Base-by-base conservation (phyloP, 1,139 yeast genomes). In the Zygosaccharomyces pseudobailii region DNA sequence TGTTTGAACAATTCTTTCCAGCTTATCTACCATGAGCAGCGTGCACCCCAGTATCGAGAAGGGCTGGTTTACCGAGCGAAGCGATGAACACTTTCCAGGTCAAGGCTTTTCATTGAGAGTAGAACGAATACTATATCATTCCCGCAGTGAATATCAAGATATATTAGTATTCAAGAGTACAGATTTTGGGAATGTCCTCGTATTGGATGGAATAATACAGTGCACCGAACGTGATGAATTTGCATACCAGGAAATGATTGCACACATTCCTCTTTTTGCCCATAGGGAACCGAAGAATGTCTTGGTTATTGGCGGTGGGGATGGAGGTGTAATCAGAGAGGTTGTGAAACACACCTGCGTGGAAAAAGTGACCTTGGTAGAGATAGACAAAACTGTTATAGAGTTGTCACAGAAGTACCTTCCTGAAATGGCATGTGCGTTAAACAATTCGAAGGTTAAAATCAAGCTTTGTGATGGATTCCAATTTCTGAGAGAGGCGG, bases 141-240 rank as follows among this genome's bases (percentile, higher is more conserved):
- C 82, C 59, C 76, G 80, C 66, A 86, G 96, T 52, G 78, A 82
- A 69, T 89, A 84, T 70, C 97, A 89, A 71, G 95, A 87, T 62
- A 86, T 89, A 21, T 73, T 89, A 52, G 95, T 89, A 35, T 89
- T 89, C 73, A 81, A 86, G 70, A 84, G 94, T 46, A 78, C 87
- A 38, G 79, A 81, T 64, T 88, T 85, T 68, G 97, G 97, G 53
- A 89, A 88, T 64, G 97, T 89, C 28, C 74, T 89, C 57, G 97
- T 88, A 5, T 75, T 89, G 58, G 97, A 89, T 70, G 90, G 90
- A 52, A 88, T 87, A 52, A 84, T 89, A 60, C 97, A 89, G 71
- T 92, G 86, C 48, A 87, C 96, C 33, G 97, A 89, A 71, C 78
- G 96, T 59, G 97, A 89, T 66, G 97, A 89, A 71, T 89, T 87